Base-by-base conservation (phyloP, 768 basidiomycete genomes). In the Rhizopogon roseolus region DNA sequence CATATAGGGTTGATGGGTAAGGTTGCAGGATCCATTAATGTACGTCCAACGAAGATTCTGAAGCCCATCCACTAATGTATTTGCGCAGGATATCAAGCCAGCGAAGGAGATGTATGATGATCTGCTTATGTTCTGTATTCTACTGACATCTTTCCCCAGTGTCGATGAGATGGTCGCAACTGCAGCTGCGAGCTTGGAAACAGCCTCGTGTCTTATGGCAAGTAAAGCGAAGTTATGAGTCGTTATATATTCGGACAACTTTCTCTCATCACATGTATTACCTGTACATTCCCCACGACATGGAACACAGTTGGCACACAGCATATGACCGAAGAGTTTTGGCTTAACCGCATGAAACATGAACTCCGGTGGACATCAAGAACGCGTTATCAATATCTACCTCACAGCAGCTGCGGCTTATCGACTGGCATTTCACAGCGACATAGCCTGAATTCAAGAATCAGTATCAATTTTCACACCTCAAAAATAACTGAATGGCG, bases 121-220 rank as follows among this genome's bases (percentile, higher is more conserved):
- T 17, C 34, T 34, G 7, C 60, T 46, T 50, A 6, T 5, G 46
- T 22, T 36, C 19, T 46, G 37, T 34, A 44, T 53, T 27, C 41
- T 66, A n/a, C 62, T 51, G 25, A 55, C 36, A n/a, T 13, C 16
- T 44, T 22, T 32, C 5, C 41, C 1, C 53, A 90, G 88, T 66
- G 82, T 96, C 48, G 92, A 95, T 49, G 89, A 93, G 57, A 77
- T 95, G 56, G 85, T 95, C 19, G 71, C 59, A 8, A 86, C 81
- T 9, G 92, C 92, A 0, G 82, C 82, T 14, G 71, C 73, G 53
- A 81, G 79, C 57, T 63, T 93, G 44, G 68, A 72, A 37, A 62
- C 64, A 4, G 80, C 81, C 1, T 71, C 73, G 34, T 65, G 68
- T 49, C 59, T 78, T 25, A 68, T 81, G 45, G 46, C 70, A 37